Conservation (phyloP, 345 rosid genomes). For the Salix caprea region DNA sequence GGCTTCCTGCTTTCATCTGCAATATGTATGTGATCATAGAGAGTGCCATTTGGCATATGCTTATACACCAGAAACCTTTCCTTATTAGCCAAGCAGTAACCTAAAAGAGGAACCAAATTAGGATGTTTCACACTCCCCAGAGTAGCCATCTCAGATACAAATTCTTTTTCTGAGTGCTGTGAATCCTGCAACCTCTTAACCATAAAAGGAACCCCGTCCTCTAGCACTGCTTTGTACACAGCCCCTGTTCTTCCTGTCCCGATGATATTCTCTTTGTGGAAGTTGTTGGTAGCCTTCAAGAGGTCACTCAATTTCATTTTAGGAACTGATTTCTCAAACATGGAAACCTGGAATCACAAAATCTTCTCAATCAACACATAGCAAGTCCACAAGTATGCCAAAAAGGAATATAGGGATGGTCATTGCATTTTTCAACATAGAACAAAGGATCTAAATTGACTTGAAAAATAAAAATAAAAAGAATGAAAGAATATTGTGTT, state of each 20-base stretch:
- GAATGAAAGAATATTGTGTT: constrained; percentile 7
- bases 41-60: constrained; percentile 73
- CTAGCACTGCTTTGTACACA: constrained; percentile 72
- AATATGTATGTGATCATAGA: constrained; percentile 52
- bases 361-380: constrained; percentile 9
- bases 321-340: constrained; percentile 72
- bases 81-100: constrained; percentile 60
- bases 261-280: constrained; percentile 71
- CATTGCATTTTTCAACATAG: background rate
- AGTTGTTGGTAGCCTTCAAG: constrained; percentile 73
- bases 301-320: constrained; percentile 81
- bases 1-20: constrained; percentile 40
- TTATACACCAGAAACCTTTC: constrained; percentile 78
- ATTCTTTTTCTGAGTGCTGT: constrained; percentile 76
- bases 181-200: constrained; percentile 90
- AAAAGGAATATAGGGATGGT: background rate
- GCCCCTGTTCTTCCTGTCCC: constrained; percentile 87
- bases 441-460: background rate
- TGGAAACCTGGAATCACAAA: constrained; percentile 58
- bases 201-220: constrained; percentile 68
- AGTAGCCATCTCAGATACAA: constrained; percentile 74
- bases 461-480: background rate
- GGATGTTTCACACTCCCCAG: constrained; percentile 75
- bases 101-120: constrained; percentile 81
- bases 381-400: background rate